These are phyloP conservation scores for Obelidium mucronatum DNA, from an alignment of 192 early-diverging fungal species.

Conservation along the genomic window DNA sequence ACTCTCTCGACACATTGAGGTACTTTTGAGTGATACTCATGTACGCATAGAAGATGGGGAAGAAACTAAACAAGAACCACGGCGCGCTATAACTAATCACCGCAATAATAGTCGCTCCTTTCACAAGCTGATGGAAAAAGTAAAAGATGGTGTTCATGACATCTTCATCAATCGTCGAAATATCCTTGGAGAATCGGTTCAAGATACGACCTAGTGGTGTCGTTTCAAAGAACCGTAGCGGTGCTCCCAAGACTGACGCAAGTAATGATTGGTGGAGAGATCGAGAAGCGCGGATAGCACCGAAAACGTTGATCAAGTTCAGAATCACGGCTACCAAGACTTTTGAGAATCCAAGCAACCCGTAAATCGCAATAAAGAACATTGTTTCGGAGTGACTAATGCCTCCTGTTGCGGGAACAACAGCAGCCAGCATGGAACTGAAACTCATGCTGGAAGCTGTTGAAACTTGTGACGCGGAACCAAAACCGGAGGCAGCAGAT, in stretches of 20 bases:
- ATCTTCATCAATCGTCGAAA: constrained; percentile 49
- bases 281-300: constrained; percentile 35
- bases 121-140: constrained; percentile 58
- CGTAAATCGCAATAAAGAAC: constrained; percentile 19
- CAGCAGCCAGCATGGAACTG: not conserved
- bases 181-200: constrained; percentile 83
- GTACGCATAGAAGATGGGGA: constrained; percentile 52
- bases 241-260: constrained; percentile 45
- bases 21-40: constrained; percentile 74
- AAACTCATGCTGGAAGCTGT: not conserved
- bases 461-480: not conserved
- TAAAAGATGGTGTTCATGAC: constrained; percentile 49
- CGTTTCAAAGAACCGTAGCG: constrained; percentile 54
- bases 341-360: constrained; percentile 14
- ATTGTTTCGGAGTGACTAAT: constrained; percentile 24
- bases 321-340: constrained; percentile 33
- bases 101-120: constrained; percentile 60
- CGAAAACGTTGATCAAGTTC: constrained; percentile 37
- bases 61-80: constrained; percentile 30
- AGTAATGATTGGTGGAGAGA: constrained; percentile 41
- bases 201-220: constrained; percentile 65
- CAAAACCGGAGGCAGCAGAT: not conserved
- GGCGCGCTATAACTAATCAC: constrained; percentile 61
- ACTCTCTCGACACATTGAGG: constrained; percentile 79
- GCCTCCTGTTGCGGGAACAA: not conserved